Conservation (phyloP, 129 eudicot species). For the Pulicaria dysenterica region DNA sequence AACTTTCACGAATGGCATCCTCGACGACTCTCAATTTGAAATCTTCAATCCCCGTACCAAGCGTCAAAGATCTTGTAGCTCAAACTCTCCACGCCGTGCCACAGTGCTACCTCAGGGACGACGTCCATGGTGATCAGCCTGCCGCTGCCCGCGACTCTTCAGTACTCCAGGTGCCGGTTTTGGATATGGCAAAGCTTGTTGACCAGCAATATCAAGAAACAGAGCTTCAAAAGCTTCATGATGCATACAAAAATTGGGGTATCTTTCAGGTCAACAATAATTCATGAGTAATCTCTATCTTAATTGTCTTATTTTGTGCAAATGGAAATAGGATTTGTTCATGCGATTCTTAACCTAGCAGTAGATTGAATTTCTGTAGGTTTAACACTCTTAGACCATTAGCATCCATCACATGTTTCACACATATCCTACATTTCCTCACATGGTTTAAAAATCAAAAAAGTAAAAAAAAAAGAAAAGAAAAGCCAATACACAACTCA, state of each 20-base stretch:
- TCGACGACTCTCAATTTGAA: conserved; percentile 16
- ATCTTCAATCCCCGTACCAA: conserved; percentile 44
- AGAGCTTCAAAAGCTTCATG: conserved; percentile 35
- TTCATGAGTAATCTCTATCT: neutral
- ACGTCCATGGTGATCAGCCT: conserved; percentile 25
- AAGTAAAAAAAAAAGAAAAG: no score
- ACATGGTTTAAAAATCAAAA: no score
- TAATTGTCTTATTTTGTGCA: neutral
- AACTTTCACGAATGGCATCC: conserved; percentile 22
- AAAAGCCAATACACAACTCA: no score
- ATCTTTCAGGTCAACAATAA: conserved; percentile 36
- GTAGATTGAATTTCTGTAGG: neutral
- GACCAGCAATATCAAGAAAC: conserved; percentile 19
- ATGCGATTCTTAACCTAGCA: neutral
- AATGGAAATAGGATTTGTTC: neutral
- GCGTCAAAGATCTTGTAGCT: conserved; percentile 37
- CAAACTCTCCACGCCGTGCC: conserved; percentile 27
- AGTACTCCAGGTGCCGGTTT: conserved; percentile 31
- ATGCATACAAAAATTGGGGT: conserved; percentile 40
- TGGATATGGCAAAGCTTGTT: conserved; percentile 30
- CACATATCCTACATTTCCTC: no score
- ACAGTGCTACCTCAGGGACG: conserved; percentile 24
- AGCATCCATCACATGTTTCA: no score
- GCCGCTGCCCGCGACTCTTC: conserved; percentile 28
- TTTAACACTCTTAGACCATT: no score